A percentile compares a stretch with the other conserved stretches of the same genome.
Evolutionary conservation across 2,329 filamentous ascomycete genomes (phyloP).

Genomic region (Thelonectria discophora): DNA sequence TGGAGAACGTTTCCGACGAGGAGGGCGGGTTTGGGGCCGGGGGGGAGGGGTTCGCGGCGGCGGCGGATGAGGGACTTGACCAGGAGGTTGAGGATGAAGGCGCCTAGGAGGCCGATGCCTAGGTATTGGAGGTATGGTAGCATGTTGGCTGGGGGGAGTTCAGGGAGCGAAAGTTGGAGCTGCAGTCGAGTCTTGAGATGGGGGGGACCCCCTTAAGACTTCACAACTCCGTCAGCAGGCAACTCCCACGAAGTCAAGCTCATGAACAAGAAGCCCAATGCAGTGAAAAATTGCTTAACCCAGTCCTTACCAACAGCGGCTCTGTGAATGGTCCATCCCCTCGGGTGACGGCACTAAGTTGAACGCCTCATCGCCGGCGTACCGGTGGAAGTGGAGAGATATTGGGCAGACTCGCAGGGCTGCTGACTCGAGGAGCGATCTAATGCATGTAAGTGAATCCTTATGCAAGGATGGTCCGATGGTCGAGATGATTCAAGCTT

Average conservation of each 20-base stretch:
- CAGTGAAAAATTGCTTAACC: too few species aligned
- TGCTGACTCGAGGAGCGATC: too few species aligned
- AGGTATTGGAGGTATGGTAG: neutral
- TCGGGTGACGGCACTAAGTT: neutral
- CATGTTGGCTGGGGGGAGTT: neutral
- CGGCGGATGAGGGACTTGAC: neutral
- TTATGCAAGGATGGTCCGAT: too few species aligned
- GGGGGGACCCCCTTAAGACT: too few species aligned
- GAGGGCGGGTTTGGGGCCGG: slow-evolving; percentile 33
- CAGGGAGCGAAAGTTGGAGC: neutral
- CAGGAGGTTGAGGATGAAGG: slow-evolving; percentile 2
- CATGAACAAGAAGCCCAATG: neutral
- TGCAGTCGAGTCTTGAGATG: neutral
- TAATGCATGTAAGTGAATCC: too few species aligned
- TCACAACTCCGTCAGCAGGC: too few species aligned
- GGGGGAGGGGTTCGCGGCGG: slow-evolving; percentile 43
- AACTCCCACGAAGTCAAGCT: too few species aligned
- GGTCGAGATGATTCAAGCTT: too few species aligned
- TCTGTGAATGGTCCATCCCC: neutral
- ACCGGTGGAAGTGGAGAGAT: neutral
- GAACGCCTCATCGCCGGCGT: neutral
- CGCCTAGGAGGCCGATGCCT: neutral
- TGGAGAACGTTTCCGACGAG: slow-evolving; percentile 40
- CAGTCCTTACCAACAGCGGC: neutral
- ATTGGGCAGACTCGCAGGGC: too few species aligned